Evolutionary conservation across 352 stramenopile genomes (phyloP).

Genomic region (Blastocystis sp.): DNA sequence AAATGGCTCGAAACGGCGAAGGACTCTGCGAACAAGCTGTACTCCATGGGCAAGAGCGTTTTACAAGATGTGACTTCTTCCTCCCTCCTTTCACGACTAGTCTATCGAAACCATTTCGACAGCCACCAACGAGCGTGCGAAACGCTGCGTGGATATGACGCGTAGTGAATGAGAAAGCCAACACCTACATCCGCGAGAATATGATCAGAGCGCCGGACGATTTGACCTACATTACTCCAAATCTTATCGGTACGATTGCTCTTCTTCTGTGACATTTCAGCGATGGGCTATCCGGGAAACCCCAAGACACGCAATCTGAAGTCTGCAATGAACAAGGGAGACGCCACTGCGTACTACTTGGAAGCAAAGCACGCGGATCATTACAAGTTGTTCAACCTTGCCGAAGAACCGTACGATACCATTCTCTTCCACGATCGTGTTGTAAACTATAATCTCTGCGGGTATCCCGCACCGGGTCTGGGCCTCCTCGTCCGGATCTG

Average conservation of each 20-base stretch:
- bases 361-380: constrained; percentile 28
- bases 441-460: background rate
- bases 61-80: background rate
- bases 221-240: constrained; percentile 56
- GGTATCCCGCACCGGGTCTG: background rate
- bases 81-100: background rate
- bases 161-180: constrained; percentile 53
- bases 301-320: constrained; percentile 27
- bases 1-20: constrained; percentile 58
- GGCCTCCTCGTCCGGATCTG: constrained; percentile 54
- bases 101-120: constrained; percentile 19
- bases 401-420: constrained; percentile 35
- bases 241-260: constrained; percentile 19
- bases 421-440: constrained; percentile 34
- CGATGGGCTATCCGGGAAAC: constrained; percentile 48
- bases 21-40: constrained; percentile 12
- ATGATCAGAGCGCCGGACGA: constrained; percentile 23
- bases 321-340: constrained; percentile 25
- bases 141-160: background rate
- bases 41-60: constrained; percentile 23
- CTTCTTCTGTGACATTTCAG: background rate
- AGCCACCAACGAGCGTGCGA: constrained; percentile 2
- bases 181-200: constrained; percentile 44
- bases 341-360: constrained; percentile 36
- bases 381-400: constrained; percentile 50